Conservation (phyloP, 164 flowering plant genomes). For the Vitis cinerea region DNA sequence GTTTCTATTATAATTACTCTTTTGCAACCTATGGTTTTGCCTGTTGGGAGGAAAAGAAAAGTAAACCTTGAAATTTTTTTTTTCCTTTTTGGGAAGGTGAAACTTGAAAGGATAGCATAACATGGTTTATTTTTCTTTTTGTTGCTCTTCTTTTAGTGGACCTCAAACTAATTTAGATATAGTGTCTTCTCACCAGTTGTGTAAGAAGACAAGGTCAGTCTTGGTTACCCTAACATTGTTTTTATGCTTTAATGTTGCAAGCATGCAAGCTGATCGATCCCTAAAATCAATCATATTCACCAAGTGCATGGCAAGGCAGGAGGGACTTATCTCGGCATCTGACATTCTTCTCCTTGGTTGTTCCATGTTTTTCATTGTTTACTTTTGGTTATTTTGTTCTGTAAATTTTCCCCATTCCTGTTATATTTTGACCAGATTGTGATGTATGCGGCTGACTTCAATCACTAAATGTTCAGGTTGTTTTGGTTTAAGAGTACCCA, state of each 20-base stretch:
- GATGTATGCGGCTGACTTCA: not conserved
- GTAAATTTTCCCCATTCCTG: not conserved
- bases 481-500: not conserved
- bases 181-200: not conserved
- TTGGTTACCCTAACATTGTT: slow-evolving; percentile 5
- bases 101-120: no score
- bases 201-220: not conserved
- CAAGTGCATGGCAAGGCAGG: slow-evolving; percentile 3
- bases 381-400: not conserved
- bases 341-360: not conserved
- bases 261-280: slow-evolving; percentile 7
- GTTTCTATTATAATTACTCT: no score
- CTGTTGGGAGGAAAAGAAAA: no score
- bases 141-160: not conserved
- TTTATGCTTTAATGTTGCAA: slow-evolving; percentile 11
- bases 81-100: no score
- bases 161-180: slow-evolving; percentile 1
- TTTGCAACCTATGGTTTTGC: no score
- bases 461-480: not conserved
- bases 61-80: no score
- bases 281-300: not conserved
- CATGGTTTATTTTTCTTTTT: not conserved
- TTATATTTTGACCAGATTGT: not conserved
- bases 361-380: not conserved
- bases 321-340: not conserved